Evolutionary conservation across 306 rosid species (phyloP).

Genomic region (Vicia villosa): DNA sequence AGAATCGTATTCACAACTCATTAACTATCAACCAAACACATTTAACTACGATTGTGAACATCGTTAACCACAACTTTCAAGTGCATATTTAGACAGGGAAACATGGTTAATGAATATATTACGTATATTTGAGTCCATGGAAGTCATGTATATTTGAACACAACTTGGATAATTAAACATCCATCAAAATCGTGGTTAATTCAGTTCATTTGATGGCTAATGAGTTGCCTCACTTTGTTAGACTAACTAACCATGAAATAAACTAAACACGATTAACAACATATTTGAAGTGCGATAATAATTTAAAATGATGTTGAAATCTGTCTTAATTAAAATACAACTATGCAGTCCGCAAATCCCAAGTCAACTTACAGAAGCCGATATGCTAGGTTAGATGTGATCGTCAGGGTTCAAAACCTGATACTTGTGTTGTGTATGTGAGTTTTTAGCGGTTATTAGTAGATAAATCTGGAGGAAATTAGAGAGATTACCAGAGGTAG

Average conservation of each 20-base stretch:
- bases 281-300: not conserved
- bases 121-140: too few species aligned
- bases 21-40: not conserved
- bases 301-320: not conserved
- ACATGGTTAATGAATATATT: not conserved
- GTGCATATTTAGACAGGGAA: not conserved
- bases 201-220: not conserved
- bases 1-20: not conserved
- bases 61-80: not conserved
- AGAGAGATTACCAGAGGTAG: slow-evolving; percentile 61
- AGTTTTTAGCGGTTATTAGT: not conserved
- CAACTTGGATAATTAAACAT: too few species aligned
- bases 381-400: too few species aligned
- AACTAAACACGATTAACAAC: not conserved
- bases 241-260: not conserved
- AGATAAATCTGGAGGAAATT: slow-evolving; percentile 4
- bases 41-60: not conserved
- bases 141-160: not conserved
- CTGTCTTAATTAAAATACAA: not conserved
- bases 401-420: too few species aligned
- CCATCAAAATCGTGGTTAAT: too few species aligned
- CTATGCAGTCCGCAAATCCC: too few species aligned
- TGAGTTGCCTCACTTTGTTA: not conserved
- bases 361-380: too few species aligned
- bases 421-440: too few species aligned